phyloP scores from a whole-genome alignment of 73 alveolate genomes.

The Tetrahymena elliotti region DNA sequence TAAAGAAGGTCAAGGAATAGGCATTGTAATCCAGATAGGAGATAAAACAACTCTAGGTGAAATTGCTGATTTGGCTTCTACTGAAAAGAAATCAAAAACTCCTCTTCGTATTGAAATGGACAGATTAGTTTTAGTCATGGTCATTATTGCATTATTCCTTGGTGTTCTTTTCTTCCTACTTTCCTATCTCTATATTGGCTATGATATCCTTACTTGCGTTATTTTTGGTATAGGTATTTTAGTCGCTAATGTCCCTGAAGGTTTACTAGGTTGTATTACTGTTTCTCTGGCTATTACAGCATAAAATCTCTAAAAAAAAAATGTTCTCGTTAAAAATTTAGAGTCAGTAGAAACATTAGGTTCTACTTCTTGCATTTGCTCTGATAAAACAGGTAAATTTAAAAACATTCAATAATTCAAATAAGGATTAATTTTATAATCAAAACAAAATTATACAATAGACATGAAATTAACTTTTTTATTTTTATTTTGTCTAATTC shows the following conservation, averaged over 20 bases:
- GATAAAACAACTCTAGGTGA: conserved; percentile 90
- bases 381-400: conserved; percentile 82
- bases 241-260: conserved; percentile 92
- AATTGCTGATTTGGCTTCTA: conserved; percentile 87
- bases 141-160: conserved; percentile 77
- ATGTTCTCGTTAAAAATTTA: conserved; percentile 83
- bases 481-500: background rate
- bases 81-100: conserved; percentile 78
- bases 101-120: conserved; percentile 82
- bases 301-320: conserved; percentile 67
- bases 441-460: too few species aligned
- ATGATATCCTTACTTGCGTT: conserved; percentile 1
- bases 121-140: conserved; percentile 84
- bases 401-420: too few species aligned
- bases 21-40: conserved; percentile 86
- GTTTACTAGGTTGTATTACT: conserved; percentile 77
- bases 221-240: conserved; percentile 79
- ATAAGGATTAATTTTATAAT: too few species aligned
- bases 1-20: conserved; percentile 87
- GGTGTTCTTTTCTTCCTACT: conserved; percentile 83
- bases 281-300: conserved; percentile 90
- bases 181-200: conserved; percentile 28
- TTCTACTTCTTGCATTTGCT: conserved; percentile 89
- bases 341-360: conserved; percentile 93
- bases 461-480: too few species aligned